Conservation (phyloP, 2,329 filamentous ascomycete species). For the Chaetomiaceae sp. region DNA sequence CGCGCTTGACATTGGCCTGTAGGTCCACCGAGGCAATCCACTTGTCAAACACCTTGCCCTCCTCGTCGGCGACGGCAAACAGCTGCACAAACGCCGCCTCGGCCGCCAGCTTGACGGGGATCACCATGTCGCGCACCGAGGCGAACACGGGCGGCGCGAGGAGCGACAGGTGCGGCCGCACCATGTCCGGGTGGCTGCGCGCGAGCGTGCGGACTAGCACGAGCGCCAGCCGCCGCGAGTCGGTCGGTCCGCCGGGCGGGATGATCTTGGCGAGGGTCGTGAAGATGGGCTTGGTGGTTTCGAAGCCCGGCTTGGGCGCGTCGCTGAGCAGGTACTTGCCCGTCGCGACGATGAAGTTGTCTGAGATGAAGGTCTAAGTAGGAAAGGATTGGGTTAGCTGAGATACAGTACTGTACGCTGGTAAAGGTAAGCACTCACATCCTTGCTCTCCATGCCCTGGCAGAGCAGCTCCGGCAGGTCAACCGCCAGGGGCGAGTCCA, state of each 20-base stretch:
- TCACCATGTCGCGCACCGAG: conserved; percentile 82
- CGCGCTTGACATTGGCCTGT: conserved; percentile 68
- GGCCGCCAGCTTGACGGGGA: conserved; percentile 90
- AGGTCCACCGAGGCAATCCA: conserved; percentile 64
- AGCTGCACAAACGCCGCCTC: conserved; percentile 90
- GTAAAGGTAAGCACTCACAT: conserved; percentile 48
- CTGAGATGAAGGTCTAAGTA: conserved; percentile 67
- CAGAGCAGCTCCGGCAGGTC: conserved; percentile 72
- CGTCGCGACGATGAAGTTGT: conserved; percentile 82
- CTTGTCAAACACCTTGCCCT: conserved; percentile 81
- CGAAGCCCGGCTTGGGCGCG: conserved; percentile 62
- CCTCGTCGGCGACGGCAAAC: conserved; percentile 84
- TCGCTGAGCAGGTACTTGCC: conserved; percentile 81
- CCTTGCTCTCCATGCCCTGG: conserved; percentile 70
- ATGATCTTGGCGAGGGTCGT: conserved; percentile 70
- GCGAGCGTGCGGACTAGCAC: conserved; percentile 83
- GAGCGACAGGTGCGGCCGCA: conserved; percentile 71
- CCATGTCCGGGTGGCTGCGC: conserved; percentile 70
- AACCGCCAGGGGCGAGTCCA: conserved; percentile 58
- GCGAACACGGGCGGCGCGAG: conserved; percentile 83
- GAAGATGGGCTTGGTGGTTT: conserved; percentile 72
- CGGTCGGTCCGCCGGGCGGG: conserved; percentile 68
- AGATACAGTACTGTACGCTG: not conserved
- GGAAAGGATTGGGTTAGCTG: not conserved
- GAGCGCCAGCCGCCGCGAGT: conserved; percentile 78